These are phyloP conservation scores for Phytophthora agathidicida DNA, from an alignment of 352 stramenopile species.

Conservation along the genomic window DNA sequence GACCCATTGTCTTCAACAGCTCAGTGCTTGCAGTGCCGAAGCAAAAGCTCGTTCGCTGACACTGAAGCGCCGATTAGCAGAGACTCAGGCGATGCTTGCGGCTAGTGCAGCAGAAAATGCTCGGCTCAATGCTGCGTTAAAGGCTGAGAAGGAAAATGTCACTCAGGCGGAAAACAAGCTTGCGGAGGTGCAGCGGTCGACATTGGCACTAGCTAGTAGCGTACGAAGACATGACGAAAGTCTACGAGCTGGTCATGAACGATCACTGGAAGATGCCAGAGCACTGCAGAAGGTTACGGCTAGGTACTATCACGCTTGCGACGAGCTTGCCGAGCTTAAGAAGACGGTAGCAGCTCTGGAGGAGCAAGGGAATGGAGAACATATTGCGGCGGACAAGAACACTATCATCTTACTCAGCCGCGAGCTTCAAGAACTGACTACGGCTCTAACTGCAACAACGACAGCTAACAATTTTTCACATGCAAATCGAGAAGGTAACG, in stretches of 20 bases:
- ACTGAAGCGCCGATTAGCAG: slow-evolving; percentile 56
- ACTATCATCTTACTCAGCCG: slow-evolving; percentile 66
- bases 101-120: slow-evolving; percentile 58
- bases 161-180: slow-evolving; percentile 37
- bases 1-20: slow-evolving; percentile 62
- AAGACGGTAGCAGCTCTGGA: slow-evolving; percentile 67
- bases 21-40: slow-evolving; percentile 53
- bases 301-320: slow-evolving; percentile 72
- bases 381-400: slow-evolving; percentile 67
- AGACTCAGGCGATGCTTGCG: slow-evolving; percentile 58
- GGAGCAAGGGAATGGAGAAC: slow-evolving; percentile 71
- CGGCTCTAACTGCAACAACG: slow-evolving; percentile 11
- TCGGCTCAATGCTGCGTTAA: slow-evolving; percentile 32
- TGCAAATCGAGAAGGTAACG: slow-evolving; percentile 4
- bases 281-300: slow-evolving; percentile 56
- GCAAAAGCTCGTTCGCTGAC: slow-evolving; percentile 39
- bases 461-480: neutral
- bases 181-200: slow-evolving; percentile 53
- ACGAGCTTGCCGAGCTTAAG: slow-evolving; percentile 78
- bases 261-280: slow-evolving; percentile 55
- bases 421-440: slow-evolving; percentile 61
- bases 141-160: slow-evolving; percentile 34
- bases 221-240: slow-evolving; percentile 81
- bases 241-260: slow-evolving; percentile 62
- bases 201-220: slow-evolving; percentile 60